phyloP scores from a whole-genome alignment of 2,329 filamentous ascomycete species.

The Plectosphaerella cucumerina region DNA sequence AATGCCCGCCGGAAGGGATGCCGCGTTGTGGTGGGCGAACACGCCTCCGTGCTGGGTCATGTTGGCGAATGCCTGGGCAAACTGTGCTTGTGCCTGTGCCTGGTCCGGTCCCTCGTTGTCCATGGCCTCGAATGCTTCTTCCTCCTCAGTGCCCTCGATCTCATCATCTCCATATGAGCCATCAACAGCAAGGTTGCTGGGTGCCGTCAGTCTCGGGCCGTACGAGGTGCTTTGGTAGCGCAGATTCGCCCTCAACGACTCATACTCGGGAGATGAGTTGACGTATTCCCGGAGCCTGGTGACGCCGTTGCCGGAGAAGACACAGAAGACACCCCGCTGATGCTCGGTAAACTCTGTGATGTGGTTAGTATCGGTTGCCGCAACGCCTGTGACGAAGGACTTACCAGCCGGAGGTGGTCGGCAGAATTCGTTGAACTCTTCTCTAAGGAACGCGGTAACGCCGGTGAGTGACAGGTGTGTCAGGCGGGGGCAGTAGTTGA shows the following conservation, averaged over 20 bases:
- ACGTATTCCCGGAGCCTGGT: slow-evolving; percentile 72
- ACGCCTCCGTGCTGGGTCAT: background rate
- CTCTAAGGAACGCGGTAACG: slow-evolving; percentile 81
- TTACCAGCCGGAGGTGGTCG: slow-evolving; percentile 74
- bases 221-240: background rate
- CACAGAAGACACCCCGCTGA: slow-evolving; percentile 93
- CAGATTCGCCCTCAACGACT: slow-evolving; percentile 31
- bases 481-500: slow-evolving; percentile 87
- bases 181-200: background rate
- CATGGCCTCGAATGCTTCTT: slow-evolving; percentile 37
- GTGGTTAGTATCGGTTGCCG: slow-evolving; percentile 17
- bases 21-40: background rate
- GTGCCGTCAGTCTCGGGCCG: slow-evolving; percentile 5
- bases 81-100: slow-evolving; percentile 3
- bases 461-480: slow-evolving; percentile 95
- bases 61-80: background rate
- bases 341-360: slow-evolving; percentile 86
- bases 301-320: slow-evolving; percentile 89
- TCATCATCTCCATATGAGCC: slow-evolving; percentile 29
- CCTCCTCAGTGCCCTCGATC: slow-evolving; percentile 35
- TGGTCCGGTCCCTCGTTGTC: slow-evolving; percentile 34
- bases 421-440: slow-evolving; percentile 82
- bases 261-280: slow-evolving; percentile 51
- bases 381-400: slow-evolving; percentile 13
- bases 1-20: background rate